Conservation (phyloP, 176 grass and related monocot genomes). For the Hordeum vulgare region MorexV3_pseudomolecules_assembly NC_058519.1:204418953-204419452, state of each 20-base stretch:
- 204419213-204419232: background rate
- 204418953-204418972: conserved; percentile 7
- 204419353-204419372: too few species aligned
- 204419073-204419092: conserved; percentile 46
- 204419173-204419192: background rate
- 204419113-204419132: background rate
- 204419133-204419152: background rate
- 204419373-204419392: too few species aligned
- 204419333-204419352: background rate
- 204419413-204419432: too few species aligned
- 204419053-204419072: conserved; percentile 35
- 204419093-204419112: background rate
- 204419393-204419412: too few species aligned
- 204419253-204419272: background rate
- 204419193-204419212: background rate
- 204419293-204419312: background rate
- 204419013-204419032: conserved; percentile 42
- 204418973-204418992: conserved; percentile 28
- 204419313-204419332: background rate
- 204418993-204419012: conserved; percentile 28
- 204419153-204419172: background rate
- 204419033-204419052: conserved; percentile 41
- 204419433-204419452: too few species aligned
- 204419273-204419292: background rate
- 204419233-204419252: background rate